Percentiles rank a stretch among this genome's conserved stretches.
These are phyloP conservation scores for Salix arbutifolia DNA, from an alignment of 345 rosid genomes.

Conservation along the genomic window DNA sequence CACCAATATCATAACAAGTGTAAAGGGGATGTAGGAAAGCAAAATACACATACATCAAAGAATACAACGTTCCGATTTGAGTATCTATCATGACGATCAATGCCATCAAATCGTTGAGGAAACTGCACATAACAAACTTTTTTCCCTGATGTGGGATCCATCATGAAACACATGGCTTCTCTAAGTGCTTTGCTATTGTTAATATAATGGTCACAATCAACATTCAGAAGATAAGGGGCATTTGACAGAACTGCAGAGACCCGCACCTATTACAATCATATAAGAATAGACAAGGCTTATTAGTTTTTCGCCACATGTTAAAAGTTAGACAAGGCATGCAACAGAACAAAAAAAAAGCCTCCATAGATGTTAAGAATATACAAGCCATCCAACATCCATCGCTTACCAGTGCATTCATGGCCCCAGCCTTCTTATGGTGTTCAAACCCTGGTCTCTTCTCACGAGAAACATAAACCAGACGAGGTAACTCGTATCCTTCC, in stretches of 20 bases:
- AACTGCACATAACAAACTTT: constrained; percentile 96
- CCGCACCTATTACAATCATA: constrained; percentile 49
- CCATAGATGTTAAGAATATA: background rate
- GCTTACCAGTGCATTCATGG: constrained; percentile 88
- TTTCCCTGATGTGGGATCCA: constrained; percentile 89
- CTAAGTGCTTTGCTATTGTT: constrained; percentile 93
- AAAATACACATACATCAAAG: constrained; percentile 71
- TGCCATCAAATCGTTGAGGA: constrained; percentile 99
- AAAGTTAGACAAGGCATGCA: background rate
- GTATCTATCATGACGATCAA: constrained; percentile 94
- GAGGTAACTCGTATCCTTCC: constrained; percentile 81
- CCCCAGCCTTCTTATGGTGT: constrained; percentile 98
- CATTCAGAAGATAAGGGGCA: constrained; percentile 88
- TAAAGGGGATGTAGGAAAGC: background rate
- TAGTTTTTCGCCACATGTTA: background rate
- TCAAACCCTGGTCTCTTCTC: constrained; percentile 99
- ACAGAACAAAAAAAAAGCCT: background rate
- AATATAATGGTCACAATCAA: constrained; percentile 93
- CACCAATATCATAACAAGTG: background rate
- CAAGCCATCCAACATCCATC: background rate
- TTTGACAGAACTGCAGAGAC: constrained; percentile 93
- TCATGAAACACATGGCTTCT: constrained; percentile 99
- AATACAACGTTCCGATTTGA: constrained; percentile 91
- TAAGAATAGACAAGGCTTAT: background rate
- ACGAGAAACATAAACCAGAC: constrained; percentile 94